Evolutionary conservation across 2,329 filamentous ascomycete species (phyloP), one percentile per base, ranked within the genome.

Genomic region (Pyrenochaeta sp.): DNA sequence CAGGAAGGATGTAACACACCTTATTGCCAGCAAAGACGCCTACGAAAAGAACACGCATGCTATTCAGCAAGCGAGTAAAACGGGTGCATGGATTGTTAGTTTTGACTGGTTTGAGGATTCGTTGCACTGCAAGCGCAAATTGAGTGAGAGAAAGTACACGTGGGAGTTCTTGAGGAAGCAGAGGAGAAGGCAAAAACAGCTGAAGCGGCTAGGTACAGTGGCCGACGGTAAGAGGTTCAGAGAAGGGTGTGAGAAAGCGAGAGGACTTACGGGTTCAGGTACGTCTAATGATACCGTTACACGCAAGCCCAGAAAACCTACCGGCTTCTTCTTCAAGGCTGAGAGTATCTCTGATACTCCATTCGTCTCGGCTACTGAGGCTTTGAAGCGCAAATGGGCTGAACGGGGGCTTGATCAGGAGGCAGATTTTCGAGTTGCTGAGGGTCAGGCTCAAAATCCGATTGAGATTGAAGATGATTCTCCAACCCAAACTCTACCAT

Each of bases 11-110:
- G 85, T 89, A 9, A 96, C 92, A 0, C 92, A 96, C 74, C 77
- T 97, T 0, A 81, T 97, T 18, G 85, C 86, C 48, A 86, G 85
- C 0, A 78, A 83, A 44, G 81, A 86, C 30, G 83, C 87, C 14
- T 92, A 86, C 73, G 81, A 83, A 56, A 74, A 79, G 6, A 66
- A 79, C 1, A 71, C 73, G 54, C 73, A 80, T 17, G 48, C 56
- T 40, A 66, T 73, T 4, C 50, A 64, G 33, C 53, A 61, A 43
- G 71, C 71, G 1, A 37, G 50, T 17, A 30, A 64, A 9, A 33
- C 60, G 18, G 48, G 54, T 0, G 60, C 64, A 12, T 64, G 69
- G 14, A 72, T 82, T 33, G 72, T 82, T 39, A 74, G 73, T 43
- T 76, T 70, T 15, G 71, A 78, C 42, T 83, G 79, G 78, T 69